phyloP scores from a whole-genome alignment of 2,329 filamentous ascomycete genomes.

The Bipolaris gigantea region DNA sequence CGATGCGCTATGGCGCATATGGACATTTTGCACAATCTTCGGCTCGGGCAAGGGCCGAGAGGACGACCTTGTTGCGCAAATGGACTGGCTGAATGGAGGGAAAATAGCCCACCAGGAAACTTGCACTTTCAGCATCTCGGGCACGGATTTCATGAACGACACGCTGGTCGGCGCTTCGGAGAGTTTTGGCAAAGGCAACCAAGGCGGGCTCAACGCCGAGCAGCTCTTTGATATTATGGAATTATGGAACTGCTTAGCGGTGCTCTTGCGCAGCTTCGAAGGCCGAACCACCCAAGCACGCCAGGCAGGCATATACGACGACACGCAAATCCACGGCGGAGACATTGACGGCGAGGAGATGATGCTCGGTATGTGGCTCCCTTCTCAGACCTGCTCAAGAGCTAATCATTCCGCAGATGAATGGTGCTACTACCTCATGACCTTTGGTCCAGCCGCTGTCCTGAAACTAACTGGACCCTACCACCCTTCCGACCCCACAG shows the following conservation, averaged over 20 bases:
- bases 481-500: constrained; percentile 44
- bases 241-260: constrained; percentile 63
- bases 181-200: constrained; percentile 62
- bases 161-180: constrained; percentile 60
- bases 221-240: constrained; percentile 67
- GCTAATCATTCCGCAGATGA: constrained; percentile 53
- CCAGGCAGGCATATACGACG: constrained; percentile 59
- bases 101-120: constrained; percentile 53
- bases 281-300: constrained; percentile 59
- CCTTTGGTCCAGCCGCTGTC: constrained; percentile 60
- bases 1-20: constrained; percentile 66
- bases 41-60: constrained; percentile 61
- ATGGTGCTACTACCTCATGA: constrained; percentile 63
- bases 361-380: constrained; percentile 51
- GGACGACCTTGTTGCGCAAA: constrained; percentile 61
- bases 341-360: constrained; percentile 57
- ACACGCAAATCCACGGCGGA: constrained; percentile 49
- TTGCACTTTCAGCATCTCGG: constrained; percentile 51
- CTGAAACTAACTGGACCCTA: constrained; percentile 53
- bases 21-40: constrained; percentile 67
- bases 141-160: constrained; percentile 56
- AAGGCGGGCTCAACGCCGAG: constrained; percentile 55
- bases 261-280: constrained; percentile 59
- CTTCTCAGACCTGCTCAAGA: background rate
- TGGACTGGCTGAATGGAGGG: constrained; percentile 66